A percentile compares a stretch with the other conserved stretches of the same genome.
Conservation (phyloP, 2,329 filamentous ascomycete genomes). For the Colletotrichum lindemuthianum region DNA sequence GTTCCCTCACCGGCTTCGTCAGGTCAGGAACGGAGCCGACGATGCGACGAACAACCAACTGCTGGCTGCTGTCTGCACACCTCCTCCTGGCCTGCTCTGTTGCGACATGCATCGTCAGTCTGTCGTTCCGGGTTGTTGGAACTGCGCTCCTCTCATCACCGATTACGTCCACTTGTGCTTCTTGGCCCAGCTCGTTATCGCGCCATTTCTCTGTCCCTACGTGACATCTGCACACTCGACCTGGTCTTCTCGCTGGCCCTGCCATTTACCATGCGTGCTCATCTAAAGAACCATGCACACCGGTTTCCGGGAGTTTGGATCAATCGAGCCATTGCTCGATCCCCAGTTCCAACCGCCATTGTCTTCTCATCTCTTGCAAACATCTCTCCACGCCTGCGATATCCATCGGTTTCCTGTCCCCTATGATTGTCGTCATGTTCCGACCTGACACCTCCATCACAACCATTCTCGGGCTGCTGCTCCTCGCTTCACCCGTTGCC, state of each 20-base stretch:
- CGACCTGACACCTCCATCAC: not conserved
- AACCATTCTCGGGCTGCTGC: not conserved
- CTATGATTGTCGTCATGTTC: conserved; percentile 17
- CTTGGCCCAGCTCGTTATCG: conserved; percentile 1
- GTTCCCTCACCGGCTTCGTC: not conserved
- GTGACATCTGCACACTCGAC: conserved; percentile 3
- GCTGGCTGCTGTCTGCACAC: conserved; percentile 8
- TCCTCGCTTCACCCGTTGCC: conserved; percentile 1
- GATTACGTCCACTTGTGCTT: not conserved
- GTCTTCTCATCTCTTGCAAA: not conserved
- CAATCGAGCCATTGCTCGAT: conserved; percentile 6
- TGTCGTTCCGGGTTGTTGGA: conserved; percentile 27
- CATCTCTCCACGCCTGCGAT: not conserved
- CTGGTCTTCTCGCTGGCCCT: not conserved
- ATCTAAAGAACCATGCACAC: conserved; percentile 25
- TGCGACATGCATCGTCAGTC: conserved; percentile 5
- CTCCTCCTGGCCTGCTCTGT: not conserved
- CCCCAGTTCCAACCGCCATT: conserved; percentile 12
- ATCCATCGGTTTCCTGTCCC: not conserved
- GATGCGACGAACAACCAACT: conserved; percentile 13
- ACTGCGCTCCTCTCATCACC: not conserved
- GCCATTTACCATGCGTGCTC: not conserved
- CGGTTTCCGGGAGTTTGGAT: conserved; percentile 26
- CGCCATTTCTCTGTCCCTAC: conserved; percentile 6
- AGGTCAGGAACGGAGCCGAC: not conserved